These are phyloP conservation scores for Penicillium egyptiacum DNA, from an alignment of 495 filamentous ascomycete genomes.

Conservation along the genomic window DNA sequence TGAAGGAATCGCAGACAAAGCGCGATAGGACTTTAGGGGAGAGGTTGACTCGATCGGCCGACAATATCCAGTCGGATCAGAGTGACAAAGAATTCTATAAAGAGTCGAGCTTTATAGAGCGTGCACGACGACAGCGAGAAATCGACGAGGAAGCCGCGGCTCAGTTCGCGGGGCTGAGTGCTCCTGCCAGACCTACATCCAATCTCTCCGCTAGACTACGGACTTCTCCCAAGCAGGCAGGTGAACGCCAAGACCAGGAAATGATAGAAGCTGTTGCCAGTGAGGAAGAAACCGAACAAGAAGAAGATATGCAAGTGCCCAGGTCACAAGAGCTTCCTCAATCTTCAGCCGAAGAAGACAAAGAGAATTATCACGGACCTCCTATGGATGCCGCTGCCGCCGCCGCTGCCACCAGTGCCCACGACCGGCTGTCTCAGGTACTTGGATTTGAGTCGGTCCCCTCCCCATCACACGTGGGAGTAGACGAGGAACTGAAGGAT, in stretches of 20 bases:
- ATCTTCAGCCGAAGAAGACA: slow-evolving; percentile 47
- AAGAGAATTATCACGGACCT: slow-evolving; percentile 47
- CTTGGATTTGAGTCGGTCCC: slow-evolving; percentile 34
- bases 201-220: neutral
- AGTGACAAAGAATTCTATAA: slow-evolving; percentile 51
- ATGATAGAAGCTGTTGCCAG: slow-evolving; percentile 32
- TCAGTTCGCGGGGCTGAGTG: slow-evolving; percentile 44
- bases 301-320: slow-evolving; percentile 40
- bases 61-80: slow-evolving; percentile 38
- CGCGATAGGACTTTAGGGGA: slow-evolving; percentile 36
- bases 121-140: slow-evolving; percentile 34
- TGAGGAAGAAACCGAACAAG: slow-evolving; percentile 55
- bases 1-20: slow-evolving; percentile 51
- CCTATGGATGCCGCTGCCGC: slow-evolving; percentile 30
- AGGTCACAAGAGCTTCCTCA: slow-evolving; percentile 29
- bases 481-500: slow-evolving; percentile 8
- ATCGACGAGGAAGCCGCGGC: slow-evolving; percentile 40
- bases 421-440: slow-evolving; percentile 44
- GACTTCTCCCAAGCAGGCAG: slow-evolving; percentile 8
- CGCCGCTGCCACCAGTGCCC: slow-evolving; percentile 34
- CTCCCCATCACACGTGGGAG: slow-evolving; percentile 8
- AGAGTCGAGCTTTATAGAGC: slow-evolving; percentile 45
- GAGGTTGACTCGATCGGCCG: slow-evolving; percentile 43
- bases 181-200: slow-evolving; percentile 32
- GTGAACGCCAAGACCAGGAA: slow-evolving; percentile 9